These are phyloP conservation scores for Boletus rex-veris DNA, from an alignment of 768 basidiomycete species.

Conservation along the genomic window DNA sequence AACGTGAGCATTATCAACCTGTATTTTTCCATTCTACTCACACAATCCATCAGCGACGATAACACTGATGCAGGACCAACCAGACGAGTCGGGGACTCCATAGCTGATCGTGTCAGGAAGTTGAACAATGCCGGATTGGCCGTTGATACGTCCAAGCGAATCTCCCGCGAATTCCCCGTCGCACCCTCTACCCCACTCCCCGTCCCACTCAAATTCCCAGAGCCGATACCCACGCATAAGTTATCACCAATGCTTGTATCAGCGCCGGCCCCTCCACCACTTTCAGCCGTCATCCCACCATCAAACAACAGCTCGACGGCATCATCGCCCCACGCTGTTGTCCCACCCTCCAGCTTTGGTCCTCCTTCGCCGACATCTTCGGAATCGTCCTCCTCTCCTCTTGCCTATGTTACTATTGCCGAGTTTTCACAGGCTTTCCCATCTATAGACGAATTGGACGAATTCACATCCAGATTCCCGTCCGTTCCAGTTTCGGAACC, in stretches of 20 bases:
- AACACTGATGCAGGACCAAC: slow-evolving; percentile 34
- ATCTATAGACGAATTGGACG: slow-evolving; percentile 72
- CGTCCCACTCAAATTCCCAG: slow-evolving; percentile 30
- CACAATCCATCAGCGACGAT: slow-evolving; percentile 10
- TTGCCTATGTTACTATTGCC: slow-evolving; percentile 39
- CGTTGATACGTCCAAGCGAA: slow-evolving; percentile 53
- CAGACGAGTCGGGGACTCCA: slow-evolving; percentile 55
- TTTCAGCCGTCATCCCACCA: slow-evolving; percentile 10
- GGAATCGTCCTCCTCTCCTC: slow-evolving; percentile 58
- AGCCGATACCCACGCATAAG: slow-evolving; percentile 35
- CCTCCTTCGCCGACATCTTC: slow-evolving; percentile 76
- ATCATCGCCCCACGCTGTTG: slow-evolving; percentile 60
- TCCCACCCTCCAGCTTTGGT: slow-evolving; percentile 67
- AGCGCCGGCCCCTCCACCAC: slow-evolving; percentile 22
- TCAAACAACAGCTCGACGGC: slow-evolving; percentile 31
- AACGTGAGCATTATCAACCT: slow-evolving; percentile 23
- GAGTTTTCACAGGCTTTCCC: slow-evolving; percentile 71
- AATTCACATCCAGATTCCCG: slow-evolving; percentile 47
- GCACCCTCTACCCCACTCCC: slow-evolving; percentile 31
- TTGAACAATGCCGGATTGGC: slow-evolving; percentile 70
- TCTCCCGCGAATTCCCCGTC: slow-evolving; percentile 50
- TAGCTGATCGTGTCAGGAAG: slow-evolving; percentile 78
- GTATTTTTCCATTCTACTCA: slow-evolving; percentile 11
- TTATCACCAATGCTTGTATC: slow-evolving; percentile 37
- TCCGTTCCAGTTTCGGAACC: slow-evolving; percentile 43